Conservation (phyloP, 306 rosid species). For the Quercus ilex region DNA sequence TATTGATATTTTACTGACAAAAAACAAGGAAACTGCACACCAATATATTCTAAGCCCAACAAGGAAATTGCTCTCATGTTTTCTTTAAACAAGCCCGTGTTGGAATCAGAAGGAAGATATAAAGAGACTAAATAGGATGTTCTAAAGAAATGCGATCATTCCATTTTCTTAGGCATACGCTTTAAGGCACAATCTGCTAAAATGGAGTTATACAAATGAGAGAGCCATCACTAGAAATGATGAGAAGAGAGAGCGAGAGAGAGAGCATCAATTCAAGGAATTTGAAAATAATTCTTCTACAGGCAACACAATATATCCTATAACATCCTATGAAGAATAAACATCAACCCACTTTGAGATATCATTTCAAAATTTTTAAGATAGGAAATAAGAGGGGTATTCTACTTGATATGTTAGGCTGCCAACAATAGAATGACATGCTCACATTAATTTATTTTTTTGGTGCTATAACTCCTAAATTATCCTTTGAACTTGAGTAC, state of each 20-base stretch:
- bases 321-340: not conserved
- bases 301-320: not conserved
- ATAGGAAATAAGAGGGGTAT: not conserved
- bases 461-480: too few species aligned
- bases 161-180: not conserved
- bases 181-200: not conserved
- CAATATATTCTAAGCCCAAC: too few species aligned
- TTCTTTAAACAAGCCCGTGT: not conserved
- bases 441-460: not conserved
- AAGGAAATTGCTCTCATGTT: conserved; percentile 1
- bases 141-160: not conserved
- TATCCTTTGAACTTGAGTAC: not conserved
- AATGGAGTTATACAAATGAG: not conserved
- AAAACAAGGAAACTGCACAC: not conserved
- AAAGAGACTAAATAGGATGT: not conserved
- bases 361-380: not conserved
- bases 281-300: not conserved
- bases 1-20: not conserved
- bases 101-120: conserved; percentile 5
- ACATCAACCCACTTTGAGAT: not conserved
- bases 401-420: not conserved
- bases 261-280: not conserved
- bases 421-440: not conserved
- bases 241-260: not conserved
- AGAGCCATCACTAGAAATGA: not conserved